Conservation (phyloP, 148 eudicot species). For the Silene latifolia region DNA sequence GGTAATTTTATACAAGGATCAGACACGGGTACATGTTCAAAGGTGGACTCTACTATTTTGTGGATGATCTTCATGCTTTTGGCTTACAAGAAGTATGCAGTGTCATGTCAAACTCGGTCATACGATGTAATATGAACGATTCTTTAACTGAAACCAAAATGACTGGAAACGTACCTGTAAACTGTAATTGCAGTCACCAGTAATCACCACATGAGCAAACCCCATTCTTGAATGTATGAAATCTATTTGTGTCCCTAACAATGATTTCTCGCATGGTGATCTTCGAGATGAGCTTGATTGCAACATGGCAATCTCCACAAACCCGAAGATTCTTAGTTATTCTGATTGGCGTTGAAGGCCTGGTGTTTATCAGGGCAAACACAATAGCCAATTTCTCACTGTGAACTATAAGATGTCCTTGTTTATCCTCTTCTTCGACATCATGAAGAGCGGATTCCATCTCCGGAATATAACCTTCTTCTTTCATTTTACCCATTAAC, state of each 20-base stretch:
- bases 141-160: no score
- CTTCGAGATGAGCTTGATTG: conserved; percentile 62
- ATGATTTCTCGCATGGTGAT: conserved; percentile 48
- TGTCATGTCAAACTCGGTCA: no score
- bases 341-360: conserved; percentile 42
- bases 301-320: conserved; percentile 74
- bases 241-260: conserved; percentile 69
- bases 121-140: no score
- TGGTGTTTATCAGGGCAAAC: conserved; percentile 50
- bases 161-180: no score
- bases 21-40: no score
- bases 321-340: conserved; percentile 73
- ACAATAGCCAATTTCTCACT: conserved; percentile 72
- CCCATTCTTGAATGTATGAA: conserved; percentile 57
- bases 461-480: conserved; percentile 60
- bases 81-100: no score
- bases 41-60: no score
- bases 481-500: conserved; percentile 61
- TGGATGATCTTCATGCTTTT: no score
- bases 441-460: conserved; percentile 64
- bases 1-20: no score
- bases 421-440: conserved; percentile 78
- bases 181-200: conserved; percentile 47
- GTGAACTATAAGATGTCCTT: conserved; percentile 57
- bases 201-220: conserved; percentile 74